phyloP scores from a whole-genome alignment of 116 monocot genomes.

The Papilionanthe hybrid region DNA sequence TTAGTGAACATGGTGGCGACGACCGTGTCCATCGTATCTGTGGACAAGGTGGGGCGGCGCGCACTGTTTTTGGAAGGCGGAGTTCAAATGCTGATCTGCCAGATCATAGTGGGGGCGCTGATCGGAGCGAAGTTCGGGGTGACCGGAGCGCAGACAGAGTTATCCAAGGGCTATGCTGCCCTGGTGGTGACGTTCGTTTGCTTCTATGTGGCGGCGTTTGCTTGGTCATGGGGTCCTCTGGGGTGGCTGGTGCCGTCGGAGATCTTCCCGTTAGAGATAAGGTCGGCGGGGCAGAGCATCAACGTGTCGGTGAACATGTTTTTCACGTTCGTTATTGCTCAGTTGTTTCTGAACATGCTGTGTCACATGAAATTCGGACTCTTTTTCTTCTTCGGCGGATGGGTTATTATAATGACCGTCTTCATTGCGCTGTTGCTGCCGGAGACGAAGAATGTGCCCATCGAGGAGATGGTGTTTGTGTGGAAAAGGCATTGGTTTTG shows the following conservation, averaged over 20 bases:
- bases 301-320: constrained; percentile 20
- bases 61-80: constrained; percentile 3
- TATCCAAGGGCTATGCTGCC: background rate
- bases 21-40: background rate
- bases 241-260: constrained; percentile 20
- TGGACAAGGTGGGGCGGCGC: constrained; percentile 1
- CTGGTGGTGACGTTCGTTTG: constrained; percentile 10
- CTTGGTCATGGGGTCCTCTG: constrained; percentile 17
- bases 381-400: constrained; percentile 18
- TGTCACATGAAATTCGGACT: constrained; percentile 20
- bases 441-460: constrained; percentile 21
- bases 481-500: constrained; percentile 20
- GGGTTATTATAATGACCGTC: constrained; percentile 9
- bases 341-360: constrained; percentile 12
- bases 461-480: constrained; percentile 14
- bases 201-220: constrained; percentile 15
- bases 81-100: constrained; percentile 3
- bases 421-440: constrained; percentile 15
- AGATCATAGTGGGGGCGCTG: constrained; percentile 5
- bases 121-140: constrained; percentile 14
- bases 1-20: constrained; percentile 2
- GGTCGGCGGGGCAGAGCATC: constrained; percentile 20
- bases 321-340: constrained; percentile 18
- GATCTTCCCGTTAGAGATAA: constrained; percentile 14
- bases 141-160: background rate